Base-by-base conservation (phyloP, 352 stramenopile species). In the Aphanomyces stellatus region DNA sequence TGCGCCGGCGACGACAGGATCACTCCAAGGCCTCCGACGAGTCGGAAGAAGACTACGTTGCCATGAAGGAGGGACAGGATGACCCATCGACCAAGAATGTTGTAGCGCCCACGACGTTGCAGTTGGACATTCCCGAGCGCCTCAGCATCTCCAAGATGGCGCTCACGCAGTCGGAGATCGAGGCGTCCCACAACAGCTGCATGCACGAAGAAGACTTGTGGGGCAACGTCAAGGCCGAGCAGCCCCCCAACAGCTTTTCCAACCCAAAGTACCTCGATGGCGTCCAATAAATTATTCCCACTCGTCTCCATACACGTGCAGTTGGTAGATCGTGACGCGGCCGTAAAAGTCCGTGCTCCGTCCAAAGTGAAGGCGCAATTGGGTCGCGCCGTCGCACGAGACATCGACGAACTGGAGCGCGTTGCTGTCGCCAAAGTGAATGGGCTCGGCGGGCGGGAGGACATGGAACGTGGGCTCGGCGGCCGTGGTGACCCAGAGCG, bases 301-400 rank as follows among this genome's bases (percentile, higher is more conserved):
- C 40, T 85, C 76, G 19, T 53, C 19, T 30, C 82, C 80, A 19
- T 63, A 53, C 17, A 88, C 72, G 63, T 85, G 71, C 15, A 88
- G 51, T 5, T 73, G 63, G 62, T 89, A 91, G 55, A 91, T 72
- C 42, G 87, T 75, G 10, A 91, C 79, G 49, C 82, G 82, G 28
- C 82, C 82, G 67, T 85, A 91, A 28, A 91, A 89, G 70, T 91
- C 82, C 33, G 71, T 82, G 53, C 82, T 91, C 48, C 80, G 74
- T 40, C 74, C 71, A 51, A 89, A 89, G 25, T 56, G 74, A 64
- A 91, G 61, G 22, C 72, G 75, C 25, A 70, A 30, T 10, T 62
- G 41, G n/a, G 63, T 70, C 49, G 49, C 63, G 31, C 42, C 17
- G 25, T 49, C 25, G 27, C 27, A 42, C 5, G 30, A 13, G 4